Evolutionary conservation across 2,329 filamentous ascomycete genomes (phyloP).

Genomic region (Capronia epimyces): DNA sequence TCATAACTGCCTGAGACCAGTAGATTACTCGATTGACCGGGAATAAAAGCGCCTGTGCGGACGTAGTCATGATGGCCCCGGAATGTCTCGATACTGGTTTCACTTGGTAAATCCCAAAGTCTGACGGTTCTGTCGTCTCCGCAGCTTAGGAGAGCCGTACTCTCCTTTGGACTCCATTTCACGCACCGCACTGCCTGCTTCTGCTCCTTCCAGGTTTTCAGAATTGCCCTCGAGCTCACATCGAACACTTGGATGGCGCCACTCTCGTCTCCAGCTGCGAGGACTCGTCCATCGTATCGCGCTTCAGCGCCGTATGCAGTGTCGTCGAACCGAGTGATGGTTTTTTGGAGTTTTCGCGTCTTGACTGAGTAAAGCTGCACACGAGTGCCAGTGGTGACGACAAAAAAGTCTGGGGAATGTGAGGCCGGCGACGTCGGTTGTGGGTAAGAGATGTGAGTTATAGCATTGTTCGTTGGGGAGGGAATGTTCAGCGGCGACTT

Average conservation of each 20-base stretch:
- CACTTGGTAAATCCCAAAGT: conserved; percentile 85
- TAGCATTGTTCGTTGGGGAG: conserved; percentile 80
- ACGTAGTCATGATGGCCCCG: conserved; percentile 90
- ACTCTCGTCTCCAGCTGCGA: conserved; percentile 86
- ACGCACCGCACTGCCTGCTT: conserved; percentile 91
- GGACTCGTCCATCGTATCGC: conserved; percentile 76
- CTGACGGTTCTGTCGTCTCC: conserved; percentile 90
- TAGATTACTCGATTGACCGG: conserved; percentile 62
- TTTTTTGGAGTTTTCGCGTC: conserved; percentile 87
- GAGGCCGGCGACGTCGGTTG: conserved; percentile 48
- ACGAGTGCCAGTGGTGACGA: conserved; percentile 87
- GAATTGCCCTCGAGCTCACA: conserved; percentile 76
- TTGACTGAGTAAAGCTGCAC: conserved; percentile 91
- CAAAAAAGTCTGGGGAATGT: conserved; percentile 64
- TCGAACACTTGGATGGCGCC: conserved; percentile 96
- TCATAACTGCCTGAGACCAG: conserved; percentile 91
- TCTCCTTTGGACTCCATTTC: conserved; percentile 81
- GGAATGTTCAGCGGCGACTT: conserved; percentile 85
- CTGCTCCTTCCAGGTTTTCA: conserved; percentile 93
- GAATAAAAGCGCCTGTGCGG: conserved; percentile 79
- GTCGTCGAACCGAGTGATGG: conserved; percentile 88
- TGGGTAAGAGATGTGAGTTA: conserved; percentile 82
- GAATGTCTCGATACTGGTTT: conserved; percentile 70
- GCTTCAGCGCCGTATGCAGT: conserved; percentile 86
- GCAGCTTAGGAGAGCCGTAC: conserved; percentile 80